These are phyloP conservation scores for Ensete ventricosum DNA, from an alignment of 176 grass and related monocot species.

Conservation along the genomic window DNA sequence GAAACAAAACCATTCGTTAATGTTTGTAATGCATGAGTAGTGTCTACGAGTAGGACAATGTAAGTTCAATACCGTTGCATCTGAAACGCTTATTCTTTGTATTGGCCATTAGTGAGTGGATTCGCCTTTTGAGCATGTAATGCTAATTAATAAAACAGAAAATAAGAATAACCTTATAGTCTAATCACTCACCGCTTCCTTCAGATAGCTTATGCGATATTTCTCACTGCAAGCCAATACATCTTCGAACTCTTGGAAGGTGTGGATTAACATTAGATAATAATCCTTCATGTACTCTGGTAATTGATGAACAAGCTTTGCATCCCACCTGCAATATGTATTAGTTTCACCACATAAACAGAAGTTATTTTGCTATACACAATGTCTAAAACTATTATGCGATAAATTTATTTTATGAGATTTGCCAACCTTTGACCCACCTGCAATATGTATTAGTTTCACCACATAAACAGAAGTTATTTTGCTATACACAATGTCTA, in stretches of 20 bases:
- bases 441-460: background rate
- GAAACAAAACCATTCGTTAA: no score
- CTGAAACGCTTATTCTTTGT: no score
- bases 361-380: background rate
- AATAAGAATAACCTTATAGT: no score
- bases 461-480: conserved; percentile 15
- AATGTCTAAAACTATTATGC: background rate
- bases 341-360: conserved; percentile 27
- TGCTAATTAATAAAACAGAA: no score
- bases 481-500: background rate
- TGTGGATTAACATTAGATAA: conserved; percentile 19
- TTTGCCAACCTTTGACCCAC: conserved; percentile 22
- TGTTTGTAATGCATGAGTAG: no score
- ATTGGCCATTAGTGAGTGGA: no score
- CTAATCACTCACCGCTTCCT: background rate
- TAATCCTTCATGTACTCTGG: background rate
- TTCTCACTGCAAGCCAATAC: conserved; percentile 15
- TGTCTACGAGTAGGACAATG: no score
- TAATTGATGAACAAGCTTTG: background rate
- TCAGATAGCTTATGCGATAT: conserved; percentile 17
- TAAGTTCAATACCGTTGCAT: no score
- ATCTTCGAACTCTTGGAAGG: conserved; percentile 20
- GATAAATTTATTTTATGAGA: background rate
- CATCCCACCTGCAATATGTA: no score
- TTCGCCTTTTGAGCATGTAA: no score